Conservation (phyloP, 2,329 filamentous ascomycete species). For the Apiospora arundinis region DNA sequence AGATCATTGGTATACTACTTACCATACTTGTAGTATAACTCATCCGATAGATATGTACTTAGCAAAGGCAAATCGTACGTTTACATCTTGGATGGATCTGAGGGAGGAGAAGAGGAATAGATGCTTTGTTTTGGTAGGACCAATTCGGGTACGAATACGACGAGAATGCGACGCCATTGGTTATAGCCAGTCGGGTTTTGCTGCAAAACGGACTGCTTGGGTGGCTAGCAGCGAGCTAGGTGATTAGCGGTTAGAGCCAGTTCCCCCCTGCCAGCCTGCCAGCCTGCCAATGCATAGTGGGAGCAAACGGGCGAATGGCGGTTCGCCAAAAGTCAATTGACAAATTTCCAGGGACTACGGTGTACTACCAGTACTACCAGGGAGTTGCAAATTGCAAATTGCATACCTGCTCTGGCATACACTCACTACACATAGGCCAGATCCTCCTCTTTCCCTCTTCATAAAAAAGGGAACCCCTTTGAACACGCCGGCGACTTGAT, state of each 20-base stretch:
- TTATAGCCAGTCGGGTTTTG: neutral
- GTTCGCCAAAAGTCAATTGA: conserved; percentile 14
- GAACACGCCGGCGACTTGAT: neutral
- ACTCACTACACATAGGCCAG: neutral
- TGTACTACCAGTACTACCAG: no score
- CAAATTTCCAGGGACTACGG: conserved; percentile 8
- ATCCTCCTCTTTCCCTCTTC: neutral
- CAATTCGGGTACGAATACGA: conserved; percentile 17
- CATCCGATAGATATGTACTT: neutral
- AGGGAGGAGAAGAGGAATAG: neutral
- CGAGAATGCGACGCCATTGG: neutral
- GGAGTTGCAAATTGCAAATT: conserved; percentile 19
- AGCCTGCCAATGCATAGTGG: neutral
- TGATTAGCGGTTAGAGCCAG: neutral
- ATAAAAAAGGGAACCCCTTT: neutral
- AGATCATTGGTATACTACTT: no score
- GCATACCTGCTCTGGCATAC: neutral
- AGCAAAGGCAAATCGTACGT: neutral
- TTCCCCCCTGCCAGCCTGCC: neutral
- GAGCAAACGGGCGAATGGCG: neutral
- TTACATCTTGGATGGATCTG: neutral
- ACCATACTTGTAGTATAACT: neutral
- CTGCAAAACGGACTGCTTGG: neutral
- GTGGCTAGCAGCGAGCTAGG: conserved; percentile 1
- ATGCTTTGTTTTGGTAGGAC: neutral